Evolutionary conservation across 129 eudicot genomes (phyloP).

Genomic region (Flaveria sonorensis): DNA sequence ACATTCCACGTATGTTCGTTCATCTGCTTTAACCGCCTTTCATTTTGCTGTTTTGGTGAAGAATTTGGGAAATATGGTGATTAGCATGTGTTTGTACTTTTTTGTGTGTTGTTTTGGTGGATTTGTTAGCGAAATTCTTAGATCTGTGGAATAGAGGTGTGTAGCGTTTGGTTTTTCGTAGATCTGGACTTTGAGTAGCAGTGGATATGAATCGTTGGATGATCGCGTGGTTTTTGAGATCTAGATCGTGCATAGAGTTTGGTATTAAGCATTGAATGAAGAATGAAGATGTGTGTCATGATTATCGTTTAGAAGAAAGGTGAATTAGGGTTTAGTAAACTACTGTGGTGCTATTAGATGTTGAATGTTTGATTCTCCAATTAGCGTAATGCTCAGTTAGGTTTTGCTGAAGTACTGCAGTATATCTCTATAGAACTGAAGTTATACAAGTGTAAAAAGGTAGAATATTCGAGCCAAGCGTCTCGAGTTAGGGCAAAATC

Average conservation of each 20-base stretch:
- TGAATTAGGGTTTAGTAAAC: neutral
- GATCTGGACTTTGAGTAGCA: constrained; percentile 21
- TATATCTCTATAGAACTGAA: no score
- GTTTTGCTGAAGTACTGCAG: no score
- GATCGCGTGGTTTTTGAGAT: neutral
- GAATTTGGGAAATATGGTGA: neutral
- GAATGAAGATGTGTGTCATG: neutral
- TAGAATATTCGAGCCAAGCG: no score
- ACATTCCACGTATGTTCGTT: constrained; percentile 45
- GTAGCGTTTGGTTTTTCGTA: neutral
- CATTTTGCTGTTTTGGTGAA: neutral
- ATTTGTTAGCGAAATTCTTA: neutral
- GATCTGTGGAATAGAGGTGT: constrained; percentile 25
- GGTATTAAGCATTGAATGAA: neutral
- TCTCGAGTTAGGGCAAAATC: no score
- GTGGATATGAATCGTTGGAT: neutral
- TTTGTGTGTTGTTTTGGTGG: neutral
- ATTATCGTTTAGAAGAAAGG: neutral
- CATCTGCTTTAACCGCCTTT: neutral
- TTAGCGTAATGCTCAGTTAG: no score
- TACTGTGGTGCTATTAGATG: neutral
- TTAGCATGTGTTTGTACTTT: neutral
- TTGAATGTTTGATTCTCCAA: no score
- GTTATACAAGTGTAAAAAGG: no score
- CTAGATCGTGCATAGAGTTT: neutral